Evolutionary conservation across 805 yeast species (phyloP), one percentile per base, ranked within the genome.

Genomic region (Hanseniaspora occidentalis): DNA sequence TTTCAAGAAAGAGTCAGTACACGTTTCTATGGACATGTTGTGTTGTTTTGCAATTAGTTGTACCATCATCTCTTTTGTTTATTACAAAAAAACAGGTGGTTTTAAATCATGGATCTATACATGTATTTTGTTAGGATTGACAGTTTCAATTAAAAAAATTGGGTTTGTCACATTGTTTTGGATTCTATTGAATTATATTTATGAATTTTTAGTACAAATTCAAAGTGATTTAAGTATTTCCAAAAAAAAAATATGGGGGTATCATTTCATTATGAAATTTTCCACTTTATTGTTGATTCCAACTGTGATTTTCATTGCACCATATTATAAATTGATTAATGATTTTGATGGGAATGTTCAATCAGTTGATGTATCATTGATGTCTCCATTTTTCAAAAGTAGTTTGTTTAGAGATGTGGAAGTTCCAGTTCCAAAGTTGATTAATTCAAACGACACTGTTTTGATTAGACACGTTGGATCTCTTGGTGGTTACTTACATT

Each of bases 401-500:
- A 61, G 77, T 5, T 65, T 83, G 34, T 54, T 65, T 38, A 51
- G 51, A 17, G 47, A 64, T 43, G 61, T 54, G n/a, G 50, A 53
- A 11, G 57, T 59, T 26, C 71, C 52, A 27, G 59, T 70, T 31
- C 79, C 85, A 17, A 76, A 77, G n/a, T 76, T 75, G 33, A 76
- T 88, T 1, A 71, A 77, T 8, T 77, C 64, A 56, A 96, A 95
- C 9, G 73, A 88, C 36, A 66, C 73, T 0, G 68, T 89, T 19
- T 72, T 83, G 16, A 47, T 89, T 24, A 78, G 89, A 47, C 95
- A 89, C 57, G 53, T 61, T 21, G 69, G 73, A 41, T 75, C 84
- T 1, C 53, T 75, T 40, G 94, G 92, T 17, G 79, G 79, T 1
- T 89, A 84, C 56, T 62, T 89, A 45, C 94, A 85, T 57, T 82